Evolutionary conservation across 768 basidiomycete genomes (phyloP).

Genomic region (Polyporus arcularius): DNA sequence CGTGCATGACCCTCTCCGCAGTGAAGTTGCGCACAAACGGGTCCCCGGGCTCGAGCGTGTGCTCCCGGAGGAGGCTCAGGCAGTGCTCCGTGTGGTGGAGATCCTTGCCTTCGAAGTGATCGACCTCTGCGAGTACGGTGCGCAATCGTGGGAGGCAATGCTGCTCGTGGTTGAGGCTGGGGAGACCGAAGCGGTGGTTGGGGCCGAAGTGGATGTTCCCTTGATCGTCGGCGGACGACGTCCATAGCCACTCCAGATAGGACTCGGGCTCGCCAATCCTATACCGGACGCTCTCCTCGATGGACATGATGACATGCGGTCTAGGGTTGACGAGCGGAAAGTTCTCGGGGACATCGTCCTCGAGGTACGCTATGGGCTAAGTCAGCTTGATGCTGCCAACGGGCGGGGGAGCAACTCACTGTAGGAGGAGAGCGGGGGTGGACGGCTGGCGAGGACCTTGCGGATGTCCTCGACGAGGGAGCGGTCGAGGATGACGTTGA

Average conservation of each 20-base stretch:
- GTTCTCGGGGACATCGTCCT: conserved; percentile 2
- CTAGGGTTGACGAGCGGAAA: neutral
- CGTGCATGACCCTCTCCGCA: neutral
- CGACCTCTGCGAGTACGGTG: conserved; percentile 15
- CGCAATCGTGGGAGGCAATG: conserved; percentile 29
- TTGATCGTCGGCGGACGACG: neutral
- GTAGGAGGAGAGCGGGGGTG: conserved; percentile 1
- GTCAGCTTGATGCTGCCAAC: neutral
- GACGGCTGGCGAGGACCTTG: neutral
- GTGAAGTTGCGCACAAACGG: neutral
- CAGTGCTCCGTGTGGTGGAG: conserved; percentile 30
- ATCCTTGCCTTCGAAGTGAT: neutral
- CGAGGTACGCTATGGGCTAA: neutral
- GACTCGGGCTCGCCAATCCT: neutral
- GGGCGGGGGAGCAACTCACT: neutral
- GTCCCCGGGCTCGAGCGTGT: conserved; percentile 27
- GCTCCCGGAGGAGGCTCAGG: conserved; percentile 32
- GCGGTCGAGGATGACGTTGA: conserved; percentile 6
- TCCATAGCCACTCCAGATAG: neutral
- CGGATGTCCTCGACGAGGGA: conserved; percentile 3
- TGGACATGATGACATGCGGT: neutral
- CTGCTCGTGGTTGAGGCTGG: conserved; percentile 19
- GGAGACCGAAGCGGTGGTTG: conserved; percentile 23
- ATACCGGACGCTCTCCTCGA: conserved; percentile 1
- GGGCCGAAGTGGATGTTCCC: conserved; percentile 28